Percentiles rank a stretch among this genome's conserved stretches.
These are phyloP conservation scores for Cyclotella distinguenda DNA, from an alignment of 108 stramenopile species.

Conservation along the genomic window DNA sequence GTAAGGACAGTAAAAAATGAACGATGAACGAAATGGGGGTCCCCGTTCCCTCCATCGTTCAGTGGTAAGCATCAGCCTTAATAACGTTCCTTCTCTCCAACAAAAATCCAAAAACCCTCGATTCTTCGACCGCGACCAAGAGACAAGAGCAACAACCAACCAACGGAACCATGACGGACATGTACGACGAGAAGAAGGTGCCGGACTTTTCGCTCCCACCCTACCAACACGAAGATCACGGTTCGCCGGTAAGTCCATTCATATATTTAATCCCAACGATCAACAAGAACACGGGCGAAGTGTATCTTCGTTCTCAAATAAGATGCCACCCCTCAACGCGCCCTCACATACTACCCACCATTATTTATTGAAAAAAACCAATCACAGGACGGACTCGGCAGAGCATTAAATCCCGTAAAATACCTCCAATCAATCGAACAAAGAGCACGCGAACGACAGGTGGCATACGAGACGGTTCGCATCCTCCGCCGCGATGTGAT, in stretches of 20 bases:
- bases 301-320: not conserved
- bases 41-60: too few species aligned
- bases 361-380: not conserved
- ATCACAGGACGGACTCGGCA: constrained; percentile 47
- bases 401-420: constrained; percentile 82
- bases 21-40: too few species aligned
- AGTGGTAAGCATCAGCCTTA: too few species aligned
- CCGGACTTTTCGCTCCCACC: constrained; percentile 61
- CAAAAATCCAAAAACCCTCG: not conserved
- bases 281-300: too few species aligned
- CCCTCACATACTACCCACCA: not conserved
- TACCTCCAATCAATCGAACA: constrained; percentile 82
- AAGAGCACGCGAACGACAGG: constrained; percentile 87
- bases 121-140: not conserved
- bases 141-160: not conserved
- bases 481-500: constrained; percentile 82
- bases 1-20: too few species aligned
- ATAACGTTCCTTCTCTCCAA: too few species aligned
- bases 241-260: constrained; percentile 33
- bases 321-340: not conserved
- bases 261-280: not conserved
- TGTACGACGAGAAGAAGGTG: constrained; percentile 57
- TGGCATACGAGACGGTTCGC: constrained; percentile 84
- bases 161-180: constrained; percentile 52
- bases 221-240: constrained; percentile 73